Base-by-base conservation (phyloP, 2,329 filamentous ascomycete species). In the Allantophomopsis lycopodina region DNA sequence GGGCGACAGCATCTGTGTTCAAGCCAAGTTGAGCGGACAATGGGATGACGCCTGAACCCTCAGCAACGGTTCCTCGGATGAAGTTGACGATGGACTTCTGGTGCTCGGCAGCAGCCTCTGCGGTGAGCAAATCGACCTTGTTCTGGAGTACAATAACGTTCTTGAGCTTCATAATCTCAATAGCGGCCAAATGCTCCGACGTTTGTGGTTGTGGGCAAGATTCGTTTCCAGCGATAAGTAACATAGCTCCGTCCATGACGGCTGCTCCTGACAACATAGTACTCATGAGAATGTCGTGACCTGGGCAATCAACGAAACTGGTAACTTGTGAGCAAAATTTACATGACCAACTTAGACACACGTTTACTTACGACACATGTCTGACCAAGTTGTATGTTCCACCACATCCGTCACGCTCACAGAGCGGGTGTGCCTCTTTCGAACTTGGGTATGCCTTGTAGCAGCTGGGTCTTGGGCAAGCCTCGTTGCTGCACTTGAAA, bases 201-300 rank as follows among this genome's bases (percentile, higher is more conserved):
- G 91, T 98, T 66, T 98, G 91, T 38, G 91, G 91, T 64, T 98
- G 91, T 28, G 91, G 91, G 69, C 91, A 96, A 39, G 85, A 79
- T 80, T 98, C 91, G 68, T 98, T 98, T 60, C 91, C 91, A 46
- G 91, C 91, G 59, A 98, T 95, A 40, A 98, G 73, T 41, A 98
- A 77, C 44, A 98, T 76, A 14, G 91, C 91, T 48, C 91, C 91
- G 65, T 98, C 91, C 91, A 98, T 98, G 74, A 98, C 91, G 48
- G 91, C 91, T 54, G 91, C 91, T 57, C 91, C 91, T 58, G 91
- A 98, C 72, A 98, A 80, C 91, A 98, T 98, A 55, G 91, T 98
- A 66, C 89, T 96, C 91, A 98, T 98, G 62, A 98, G 88, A 87
- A 98, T 98, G 68, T 98, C 91, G 84, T 98, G 91, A 64, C 91